Evolutionary conservation across 352 stramenopile species (phyloP).

Genomic region (Phytophthora tentaculata): DNA sequence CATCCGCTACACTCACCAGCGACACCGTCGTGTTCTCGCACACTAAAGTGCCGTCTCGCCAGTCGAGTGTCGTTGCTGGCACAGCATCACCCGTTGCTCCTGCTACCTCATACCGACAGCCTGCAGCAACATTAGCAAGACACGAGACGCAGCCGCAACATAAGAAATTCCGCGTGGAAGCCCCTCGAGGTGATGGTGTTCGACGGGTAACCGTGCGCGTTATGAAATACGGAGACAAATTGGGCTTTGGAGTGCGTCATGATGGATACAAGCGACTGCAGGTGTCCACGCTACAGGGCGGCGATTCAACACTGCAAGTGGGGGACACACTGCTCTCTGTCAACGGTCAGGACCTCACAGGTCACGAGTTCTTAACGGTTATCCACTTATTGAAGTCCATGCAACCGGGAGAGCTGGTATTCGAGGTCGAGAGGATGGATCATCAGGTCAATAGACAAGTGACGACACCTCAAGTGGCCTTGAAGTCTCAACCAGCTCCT

Average conservation of each 20-base stretch:
- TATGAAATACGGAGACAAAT: slow-evolving; percentile 55
- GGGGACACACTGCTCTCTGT: slow-evolving; percentile 76
- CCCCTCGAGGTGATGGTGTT: slow-evolving; percentile 5
- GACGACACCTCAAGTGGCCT: slow-evolving; percentile 2
- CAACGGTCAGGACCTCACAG: slow-evolving; percentile 60
- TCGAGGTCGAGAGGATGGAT: slow-evolving; percentile 56
- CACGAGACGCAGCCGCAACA: slow-evolving; percentile 12
- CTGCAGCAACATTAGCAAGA: slow-evolving; percentile 4
- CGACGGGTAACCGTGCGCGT: slow-evolving; percentile 49
- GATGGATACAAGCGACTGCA: slow-evolving; percentile 57
- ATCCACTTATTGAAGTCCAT: slow-evolving; percentile 69
- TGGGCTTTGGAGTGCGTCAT: slow-evolving; percentile 78
- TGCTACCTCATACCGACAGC: background rate
- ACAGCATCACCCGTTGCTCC: slow-evolving; percentile 14
- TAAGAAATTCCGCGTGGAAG: slow-evolving; percentile 27
- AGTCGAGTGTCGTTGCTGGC: slow-evolving; percentile 30
- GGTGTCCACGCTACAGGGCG: slow-evolving; percentile 62
- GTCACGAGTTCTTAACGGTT: slow-evolving; percentile 56
- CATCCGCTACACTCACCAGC: slow-evolving; percentile 38
- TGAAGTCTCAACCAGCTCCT: background rate
- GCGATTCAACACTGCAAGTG: slow-evolving; percentile 47
- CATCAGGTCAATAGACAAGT: background rate
- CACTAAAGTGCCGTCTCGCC: slow-evolving; percentile 56
- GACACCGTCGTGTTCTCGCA: slow-evolving; percentile 73
- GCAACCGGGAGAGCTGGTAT: slow-evolving; percentile 53